These are phyloP conservation scores for Cyclospora cayetanensis DNA, from an alignment of 169 alveolate genomes.

Conservation along the genomic window DNA sequence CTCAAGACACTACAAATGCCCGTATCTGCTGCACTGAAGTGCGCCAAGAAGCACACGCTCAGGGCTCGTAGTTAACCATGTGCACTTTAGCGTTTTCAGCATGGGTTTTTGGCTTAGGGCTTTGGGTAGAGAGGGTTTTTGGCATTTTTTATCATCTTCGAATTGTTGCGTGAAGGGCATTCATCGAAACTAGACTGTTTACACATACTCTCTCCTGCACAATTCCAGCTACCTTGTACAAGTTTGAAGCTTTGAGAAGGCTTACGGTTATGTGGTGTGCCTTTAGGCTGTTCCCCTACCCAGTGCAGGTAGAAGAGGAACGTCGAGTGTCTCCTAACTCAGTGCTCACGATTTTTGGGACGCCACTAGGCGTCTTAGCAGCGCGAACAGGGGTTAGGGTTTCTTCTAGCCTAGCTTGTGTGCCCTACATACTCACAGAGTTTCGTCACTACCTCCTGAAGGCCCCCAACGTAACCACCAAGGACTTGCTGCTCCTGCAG, in stretches of 20 bases:
- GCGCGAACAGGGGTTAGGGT: background rate
- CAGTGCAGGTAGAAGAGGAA: slow-evolving; percentile 55
- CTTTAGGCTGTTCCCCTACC: slow-evolving; percentile 30
- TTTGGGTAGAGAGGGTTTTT: slow-evolving; percentile 7
- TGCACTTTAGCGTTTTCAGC: too few relatives aligned
- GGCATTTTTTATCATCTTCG: background rate
- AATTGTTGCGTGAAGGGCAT: too few relatives aligned
- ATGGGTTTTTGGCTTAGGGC: background rate
- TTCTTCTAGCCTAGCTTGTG: background rate
- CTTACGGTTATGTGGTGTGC: background rate
- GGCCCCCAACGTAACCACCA: background rate
- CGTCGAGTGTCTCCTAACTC: background rate
- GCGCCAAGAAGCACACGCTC: background rate
- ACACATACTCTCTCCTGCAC: too few relatives aligned
- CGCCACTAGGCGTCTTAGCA: background rate
- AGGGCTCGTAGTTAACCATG: too few relatives aligned
- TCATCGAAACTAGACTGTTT: too few relatives aligned
- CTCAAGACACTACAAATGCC: slow-evolving; percentile 55
- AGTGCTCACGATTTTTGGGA: slow-evolving; percentile 1
- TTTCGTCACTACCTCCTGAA: background rate
- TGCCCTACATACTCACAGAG: slow-evolving; percentile 15
- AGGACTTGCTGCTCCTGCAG: slow-evolving; percentile 37
- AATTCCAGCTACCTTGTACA: too few relatives aligned
- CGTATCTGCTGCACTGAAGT: slow-evolving; percentile 25
- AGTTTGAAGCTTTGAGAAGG: background rate